Base-by-base conservation (phyloP, 148 eudicot genomes). In the Suaeda aralocaspica region DNA sequence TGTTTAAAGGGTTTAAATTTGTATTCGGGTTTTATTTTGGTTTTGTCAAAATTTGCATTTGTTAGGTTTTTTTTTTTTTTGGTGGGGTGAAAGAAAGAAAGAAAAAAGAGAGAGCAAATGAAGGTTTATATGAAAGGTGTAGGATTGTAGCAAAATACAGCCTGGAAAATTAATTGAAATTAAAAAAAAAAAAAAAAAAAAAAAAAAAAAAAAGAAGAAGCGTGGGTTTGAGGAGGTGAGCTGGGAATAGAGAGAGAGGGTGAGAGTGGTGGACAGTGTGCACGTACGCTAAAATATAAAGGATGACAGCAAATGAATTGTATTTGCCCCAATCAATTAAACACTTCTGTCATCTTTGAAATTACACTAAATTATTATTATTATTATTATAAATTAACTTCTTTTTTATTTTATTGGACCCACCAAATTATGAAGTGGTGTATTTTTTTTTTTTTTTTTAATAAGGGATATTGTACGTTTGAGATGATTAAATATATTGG, bases 301-400 rank as follows among this genome's bases (percentile, higher is more conserved):
- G 57, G 71, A 55, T 78, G 81, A n/a, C 80, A 77, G 73, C 80
- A 56, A 66, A 66, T 71, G 15, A 70, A 57, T 19, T 34, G 68
- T 34, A 77, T 78, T 60, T 34, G 15, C 48, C 56, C 59, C 77
- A 68, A 73, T 72, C 72, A 64, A 65, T 59, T 21, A 5, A 15
- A 6, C 66, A 49, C 63, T 22, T 26, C 58, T 19, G 21, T 67
- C 69, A 22, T 52, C 12, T 61, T 60, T 21, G 2, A 31, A 59
- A 30, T n/a, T n/a, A n/a, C n/a, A n/a, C n/a, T n/a, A n/a, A n/a
- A n/a, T n/a, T n/a, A 56, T 25, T 56, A 48, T 68, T 51, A 18
- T 34, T 12, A 21, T 21, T 11, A 36, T 1, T 12, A 9, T 39
- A 59, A 29, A 11, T 2, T 5, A 11, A 7, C 5, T 25, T 41